Evolutionary conservation across 345 rosid genomes (phyloP).

Genomic region (Murraya paniculata): DNA sequence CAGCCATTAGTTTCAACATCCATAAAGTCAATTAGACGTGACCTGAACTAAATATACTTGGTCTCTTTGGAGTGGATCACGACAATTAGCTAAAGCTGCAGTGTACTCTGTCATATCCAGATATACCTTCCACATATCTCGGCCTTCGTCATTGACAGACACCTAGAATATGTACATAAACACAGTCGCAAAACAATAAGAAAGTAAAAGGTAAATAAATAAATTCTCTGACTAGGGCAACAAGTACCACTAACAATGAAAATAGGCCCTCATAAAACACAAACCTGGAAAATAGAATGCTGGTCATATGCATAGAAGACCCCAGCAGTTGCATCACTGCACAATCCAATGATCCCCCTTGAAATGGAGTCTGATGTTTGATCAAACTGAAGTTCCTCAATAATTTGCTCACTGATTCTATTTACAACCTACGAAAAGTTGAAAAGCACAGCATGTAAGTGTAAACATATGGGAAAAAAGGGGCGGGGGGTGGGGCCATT

Average conservation of each 20-base stretch:
- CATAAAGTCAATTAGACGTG: conserved; percentile 10
- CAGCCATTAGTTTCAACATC: conserved; percentile 5
- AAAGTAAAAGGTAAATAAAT: not conserved
- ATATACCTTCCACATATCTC: conserved; percentile 99
- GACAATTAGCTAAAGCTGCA: conserved; percentile 88
- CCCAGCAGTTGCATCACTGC: conserved; percentile 97
- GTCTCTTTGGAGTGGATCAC: conserved; percentile 91
- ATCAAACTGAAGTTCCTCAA: conserved; percentile 99
- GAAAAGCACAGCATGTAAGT: conserved; percentile 20
- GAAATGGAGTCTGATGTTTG: conserved; percentile 76
- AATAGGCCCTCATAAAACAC: conserved; percentile 16
- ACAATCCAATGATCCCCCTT: conserved; percentile 88
- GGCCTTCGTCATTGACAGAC: conserved; percentile 89
- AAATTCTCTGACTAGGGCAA: conserved; percentile 7
- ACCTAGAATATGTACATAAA: conserved; percentile 50
- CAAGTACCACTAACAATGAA: conserved; percentile 12
- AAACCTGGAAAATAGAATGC: conserved; percentile 91
- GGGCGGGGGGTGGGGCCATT: not conserved
- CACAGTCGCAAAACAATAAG: not conserved
- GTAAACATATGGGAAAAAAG: conserved; percentile 5
- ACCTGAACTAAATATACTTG: conserved; percentile 99
- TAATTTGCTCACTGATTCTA: conserved; percentile 92
- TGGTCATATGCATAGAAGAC: conserved; percentile 96
- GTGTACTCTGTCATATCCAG: conserved; percentile 92
- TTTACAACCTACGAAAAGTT: conserved; percentile 72